A percentile compares a stretch with the other conserved stretches of the same genome.
These are phyloP conservation scores for Colletotrichum liriopes DNA, from an alignment of 2,329 filamentous ascomycete species.

Conservation along the genomic window DNA sequence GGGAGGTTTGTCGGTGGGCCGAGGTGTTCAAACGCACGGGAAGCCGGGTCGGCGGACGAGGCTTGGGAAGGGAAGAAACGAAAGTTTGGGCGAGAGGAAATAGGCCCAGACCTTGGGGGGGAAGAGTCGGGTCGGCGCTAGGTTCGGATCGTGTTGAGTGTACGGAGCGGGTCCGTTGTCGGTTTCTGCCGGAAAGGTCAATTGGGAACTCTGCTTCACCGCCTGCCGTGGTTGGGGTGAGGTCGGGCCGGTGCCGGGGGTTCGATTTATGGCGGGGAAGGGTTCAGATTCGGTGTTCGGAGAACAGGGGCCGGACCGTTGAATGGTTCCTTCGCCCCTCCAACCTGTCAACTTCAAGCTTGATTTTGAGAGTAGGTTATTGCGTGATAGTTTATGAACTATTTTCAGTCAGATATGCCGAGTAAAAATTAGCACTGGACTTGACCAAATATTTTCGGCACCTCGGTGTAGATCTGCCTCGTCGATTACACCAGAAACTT, in stretches of 20 bases:
- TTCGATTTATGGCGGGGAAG: neutral
- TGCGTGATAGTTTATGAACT: too few species aligned
- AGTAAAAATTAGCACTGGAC: too few species aligned
- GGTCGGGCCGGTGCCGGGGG: slow-evolving; percentile 29
- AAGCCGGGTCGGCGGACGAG: slow-evolving; percentile 17
- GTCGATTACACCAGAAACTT: too few species aligned
- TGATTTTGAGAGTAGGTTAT: too few species aligned
- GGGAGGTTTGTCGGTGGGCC: neutral
- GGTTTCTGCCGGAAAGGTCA: slow-evolving; percentile 35
- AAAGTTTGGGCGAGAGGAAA: slow-evolving; percentile 15
- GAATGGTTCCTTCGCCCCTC: neutral
- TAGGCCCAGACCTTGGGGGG: neutral
- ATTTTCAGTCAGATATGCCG: too few species aligned
- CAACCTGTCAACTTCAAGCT: neutral
- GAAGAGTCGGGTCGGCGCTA: slow-evolving; percentile 22
- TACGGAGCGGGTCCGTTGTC: slow-evolving; percentile 16
- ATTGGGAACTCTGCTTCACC: slow-evolving; percentile 14
- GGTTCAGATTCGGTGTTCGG: neutral
- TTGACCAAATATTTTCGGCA: too few species aligned
- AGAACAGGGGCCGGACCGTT: neutral
- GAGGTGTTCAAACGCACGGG: slow-evolving; percentile 21
- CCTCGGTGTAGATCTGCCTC: too few species aligned
- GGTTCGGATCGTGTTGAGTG: slow-evolving; percentile 13
- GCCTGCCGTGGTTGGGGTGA: slow-evolving; percentile 13
- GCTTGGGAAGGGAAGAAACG: neutral